phyloP scores from a whole-genome alignment of 2,329 filamentous ascomycete species.

The Xylariomycetidae sp. region DNA sequence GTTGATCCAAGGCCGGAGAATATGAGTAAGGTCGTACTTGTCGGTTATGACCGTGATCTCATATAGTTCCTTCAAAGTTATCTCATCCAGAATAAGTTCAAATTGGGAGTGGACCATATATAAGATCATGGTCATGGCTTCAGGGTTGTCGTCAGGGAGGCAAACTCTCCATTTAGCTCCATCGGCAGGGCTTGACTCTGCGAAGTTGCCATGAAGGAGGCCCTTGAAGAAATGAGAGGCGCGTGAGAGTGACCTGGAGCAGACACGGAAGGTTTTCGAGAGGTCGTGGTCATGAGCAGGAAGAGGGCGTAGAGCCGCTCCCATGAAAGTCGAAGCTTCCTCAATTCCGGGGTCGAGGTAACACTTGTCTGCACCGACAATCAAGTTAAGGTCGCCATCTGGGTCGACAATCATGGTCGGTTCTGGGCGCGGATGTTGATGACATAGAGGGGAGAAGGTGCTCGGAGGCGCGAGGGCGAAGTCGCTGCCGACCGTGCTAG shows the following conservation, averaged over 20 bases:
- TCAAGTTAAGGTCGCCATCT: constrained; percentile 3
- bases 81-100: constrained; percentile 8
- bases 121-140: constrained; percentile 18
- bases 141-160: constrained; percentile 22
- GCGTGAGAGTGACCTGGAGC: constrained; percentile 10
- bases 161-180: constrained; percentile 10
- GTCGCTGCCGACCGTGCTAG: no score
- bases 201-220: constrained; percentile 14
- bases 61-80: constrained; percentile 7
- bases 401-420: constrained; percentile 1
- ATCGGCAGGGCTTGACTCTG: constrained; percentile 6
- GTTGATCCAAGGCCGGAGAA: constrained; percentile 12
- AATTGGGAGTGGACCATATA: constrained; percentile 22
- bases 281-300: background rate
- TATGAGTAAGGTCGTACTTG: constrained; percentile 15
- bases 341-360: constrained; percentile 4
- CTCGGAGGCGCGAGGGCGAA: no score
- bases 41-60: constrained; percentile 11
- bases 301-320: background rate
- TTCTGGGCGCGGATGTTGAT: no score
- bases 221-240: constrained; percentile 11
- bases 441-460: no score
- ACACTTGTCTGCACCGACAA: constrained; percentile 1
- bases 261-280: constrained; percentile 10
- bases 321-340: background rate